Evolutionary conservation across 225 moss, liverwort and hornwort genomes (phyloP), one percentile per base, ranked within the genome.

Genomic region (Bryum argenteum): DNA sequence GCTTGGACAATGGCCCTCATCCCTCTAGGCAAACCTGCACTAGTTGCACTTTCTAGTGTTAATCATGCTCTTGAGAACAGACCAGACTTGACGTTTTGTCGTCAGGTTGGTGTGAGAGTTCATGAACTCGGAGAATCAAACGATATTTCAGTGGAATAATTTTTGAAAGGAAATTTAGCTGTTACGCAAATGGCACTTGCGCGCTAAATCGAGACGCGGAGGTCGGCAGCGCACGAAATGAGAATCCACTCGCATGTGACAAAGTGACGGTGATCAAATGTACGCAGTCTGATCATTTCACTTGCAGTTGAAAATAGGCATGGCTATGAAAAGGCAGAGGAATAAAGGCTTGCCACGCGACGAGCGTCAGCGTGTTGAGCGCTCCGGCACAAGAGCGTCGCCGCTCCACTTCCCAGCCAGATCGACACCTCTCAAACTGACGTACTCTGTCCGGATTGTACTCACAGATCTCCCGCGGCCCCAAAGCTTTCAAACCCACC

Each of bases 291-390:
- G 16, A 12, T 33, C 15, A 54, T 33, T 55, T 18, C 20, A 22
- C 7, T 14, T 44, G 44, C 48, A 48, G 8, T 15, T 17, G 16
- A 14, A 5, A 48, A 6, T 16, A 16, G 33, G 7, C 33, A 15
- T 10, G 21, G 21, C 21, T 20, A 57, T 65, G 47, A 45, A 58
- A 65, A 57, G 65, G 21, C 33, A 45, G 58, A 48, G 66, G 48
- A 67, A 28, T 16, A 50, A 43, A 42, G 67, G 9, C 1, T 22
- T 44, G 43, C 24, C 20, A 1, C 71, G 21, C 52, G 52, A 23
- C 50, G 33, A 13, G 65, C n/a, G 66, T 66, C 38, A 17, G 50
- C 47, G 17, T 17, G 73, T 57, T 74, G 65, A 37, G 50, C 58
- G 66, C 22, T 39, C 11, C 54, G 67, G 54, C 50, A 24, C 58